Percentiles rank a stretch among this genome's conserved stretches.
Evolutionary conservation across 257 asterid species (phyloP).

Genomic region (Capsicum pubescens): DNA sequence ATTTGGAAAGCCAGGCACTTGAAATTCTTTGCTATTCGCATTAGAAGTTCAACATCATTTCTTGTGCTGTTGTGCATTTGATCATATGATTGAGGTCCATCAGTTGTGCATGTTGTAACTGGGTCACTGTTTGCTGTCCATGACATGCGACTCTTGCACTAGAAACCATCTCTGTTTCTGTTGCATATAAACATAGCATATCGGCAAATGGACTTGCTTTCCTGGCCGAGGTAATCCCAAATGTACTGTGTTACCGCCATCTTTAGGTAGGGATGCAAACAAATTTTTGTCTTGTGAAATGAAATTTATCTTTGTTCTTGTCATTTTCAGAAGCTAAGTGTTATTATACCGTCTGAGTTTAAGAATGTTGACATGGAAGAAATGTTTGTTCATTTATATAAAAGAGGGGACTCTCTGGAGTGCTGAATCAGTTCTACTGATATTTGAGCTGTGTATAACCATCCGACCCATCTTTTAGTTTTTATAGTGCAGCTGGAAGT

Average conservation of each 20-base stretch:
- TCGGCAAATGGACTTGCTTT: neutral
- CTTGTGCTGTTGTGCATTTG: neutral
- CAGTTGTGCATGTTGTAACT: neutral
- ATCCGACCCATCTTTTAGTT: neutral
- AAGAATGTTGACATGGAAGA: constrained; percentile 12
- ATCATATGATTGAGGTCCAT: constrained; percentile 1
- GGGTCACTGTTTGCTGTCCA: neutral
- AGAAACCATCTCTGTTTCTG: neutral
- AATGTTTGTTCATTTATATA: neutral
- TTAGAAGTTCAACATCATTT: neutral
- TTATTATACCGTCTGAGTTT: neutral
- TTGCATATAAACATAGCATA: neutral
- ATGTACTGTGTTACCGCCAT: neutral
- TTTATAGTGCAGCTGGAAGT: neutral
- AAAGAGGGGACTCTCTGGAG: neutral
- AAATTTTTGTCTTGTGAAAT: neutral
- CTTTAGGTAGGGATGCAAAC: neutral
- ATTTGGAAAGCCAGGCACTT: neutral
- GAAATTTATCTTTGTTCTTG: neutral
- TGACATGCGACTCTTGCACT: neutral
- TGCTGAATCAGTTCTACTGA: neutral
- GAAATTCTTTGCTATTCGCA: no score
- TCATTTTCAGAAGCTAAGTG: neutral
- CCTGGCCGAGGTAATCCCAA: neutral
- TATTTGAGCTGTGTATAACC: neutral